Evolutionary conservation across 139 green algal genomes (phyloP), one percentile per base, ranked within the genome.

Genomic region (Chlamydomonas urium): DNA sequence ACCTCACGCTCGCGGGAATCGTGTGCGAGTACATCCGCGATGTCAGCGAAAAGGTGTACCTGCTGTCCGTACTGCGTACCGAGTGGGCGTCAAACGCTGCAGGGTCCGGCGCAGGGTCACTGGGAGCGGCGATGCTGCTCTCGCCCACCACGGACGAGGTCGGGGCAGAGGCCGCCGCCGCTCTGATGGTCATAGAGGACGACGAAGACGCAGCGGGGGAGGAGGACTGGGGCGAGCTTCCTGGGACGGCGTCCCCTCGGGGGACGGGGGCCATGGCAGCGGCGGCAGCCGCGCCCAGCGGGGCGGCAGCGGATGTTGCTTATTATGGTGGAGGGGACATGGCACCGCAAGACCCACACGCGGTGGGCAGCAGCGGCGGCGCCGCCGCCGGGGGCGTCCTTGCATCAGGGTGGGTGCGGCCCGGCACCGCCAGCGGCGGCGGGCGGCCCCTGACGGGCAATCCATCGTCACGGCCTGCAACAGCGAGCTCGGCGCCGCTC

Each of bases 61-160:
- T 90, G 60, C 53, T 84, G 56, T 79, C 75, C 3, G 76, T 85
- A 28, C 73, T 88, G 26, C 73, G 85, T 1, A 77, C 69, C 1
- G 82, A 90, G 32, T 88, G 82, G 85, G 75, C 75, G 1, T 85
- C 69, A 17, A 80, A 79, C 31, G 67, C 73, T 1, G 23, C 14
- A 14, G 81, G 81, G 2, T 63, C 77, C 50, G 81, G 81, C 4
- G 73, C 66, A 14, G 81, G 81, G 56, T 77, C 71, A 66, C 38
- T 75, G 0, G 38, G 33, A 29, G 47, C 69, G 31, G 66, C 66
- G 23, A 26, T 1, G 24, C 14, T 6, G 32, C 33, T 29, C 69
- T 37, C 57, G 37, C 70, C 24, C 28, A 70, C 17, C 70, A 65
- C 33, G 53, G 24, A 17, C 23, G 10, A 5, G 14, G 42, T 53